Percentiles rank a stretch among this genome's conserved stretches.
phyloP scores from a whole-genome alignment of 257 asterid genomes.

The Solanum ossicruentum region DNA sequence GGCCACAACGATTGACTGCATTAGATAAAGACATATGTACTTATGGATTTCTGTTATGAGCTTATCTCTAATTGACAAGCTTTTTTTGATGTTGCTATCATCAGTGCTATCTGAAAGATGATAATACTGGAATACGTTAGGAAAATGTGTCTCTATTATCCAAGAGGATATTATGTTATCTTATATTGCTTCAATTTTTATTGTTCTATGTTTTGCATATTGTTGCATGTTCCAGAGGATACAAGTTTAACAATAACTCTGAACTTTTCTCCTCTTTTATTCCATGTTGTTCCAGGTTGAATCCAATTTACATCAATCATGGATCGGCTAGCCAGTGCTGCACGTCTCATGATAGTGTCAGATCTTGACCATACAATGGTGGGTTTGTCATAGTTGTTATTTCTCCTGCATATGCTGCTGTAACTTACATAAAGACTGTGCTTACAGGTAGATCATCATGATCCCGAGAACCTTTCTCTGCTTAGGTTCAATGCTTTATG shows the following conservation, averaged over 20 bases:
- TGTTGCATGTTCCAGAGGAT: neutral
- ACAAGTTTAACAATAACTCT: neutral
- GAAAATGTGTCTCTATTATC: neutral
- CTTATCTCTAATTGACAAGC: neutral
- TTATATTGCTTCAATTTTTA: neutral
- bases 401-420: neutral
- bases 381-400: slow-evolving; percentile 5
- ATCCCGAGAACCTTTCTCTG: slow-evolving; percentile 60
- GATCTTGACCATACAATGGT: slow-evolving; percentile 99
- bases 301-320: slow-evolving; percentile 20
- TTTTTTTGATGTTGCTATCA: neutral
- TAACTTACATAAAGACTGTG: slow-evolving; percentile 1
- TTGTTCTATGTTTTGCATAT: neutral
- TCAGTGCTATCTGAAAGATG: neutral
- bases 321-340: slow-evolving; percentile 62
- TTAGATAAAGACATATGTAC: neutral
- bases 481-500: slow-evolving; percentile 95
- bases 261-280: neutral
- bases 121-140: neutral
- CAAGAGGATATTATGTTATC: neutral
- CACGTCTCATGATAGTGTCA: slow-evolving; percentile 88
- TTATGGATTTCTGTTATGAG: neutral
- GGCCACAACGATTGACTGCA: neutral
- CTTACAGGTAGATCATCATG: slow-evolving; percentile 91
- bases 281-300: slow-evolving; percentile 28